Evolutionary conservation across 2,329 filamentous ascomycete genomes (phyloP).

Genomic region (Alternaria alternata): DNA sequence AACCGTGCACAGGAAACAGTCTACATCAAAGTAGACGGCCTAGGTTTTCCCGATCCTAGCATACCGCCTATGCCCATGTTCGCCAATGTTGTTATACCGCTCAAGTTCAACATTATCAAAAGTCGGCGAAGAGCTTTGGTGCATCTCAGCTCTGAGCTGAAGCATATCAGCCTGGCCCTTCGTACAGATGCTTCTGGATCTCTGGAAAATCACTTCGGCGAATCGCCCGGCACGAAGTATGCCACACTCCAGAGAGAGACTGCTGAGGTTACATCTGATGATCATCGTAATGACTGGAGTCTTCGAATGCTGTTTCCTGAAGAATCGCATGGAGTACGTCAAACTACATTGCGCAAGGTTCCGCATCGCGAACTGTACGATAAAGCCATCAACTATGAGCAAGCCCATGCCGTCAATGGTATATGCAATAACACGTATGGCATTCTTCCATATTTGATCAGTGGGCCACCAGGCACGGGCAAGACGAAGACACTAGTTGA

Average conservation of each 20-base stretch:
- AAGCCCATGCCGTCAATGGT: conserved; percentile 56
- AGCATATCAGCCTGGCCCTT: not conserved
- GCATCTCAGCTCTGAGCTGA: conserved; percentile 15
- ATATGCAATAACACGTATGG: conserved; percentile 55
- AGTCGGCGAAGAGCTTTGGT: conserved; percentile 18
- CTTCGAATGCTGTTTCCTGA: conserved; percentile 56
- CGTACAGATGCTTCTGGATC: not conserved
- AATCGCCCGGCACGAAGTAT: conserved; percentile 1
- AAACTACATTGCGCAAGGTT: conserved; percentile 50
- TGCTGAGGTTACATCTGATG: not conserved
- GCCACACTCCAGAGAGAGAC: not conserved
- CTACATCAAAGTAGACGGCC: conserved; percentile 28
- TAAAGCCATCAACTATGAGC: conserved; percentile 57
- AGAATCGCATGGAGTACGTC: conserved; percentile 47
- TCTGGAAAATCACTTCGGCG: not conserved
- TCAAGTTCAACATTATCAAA: conserved; percentile 21
- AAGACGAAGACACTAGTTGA: conserved; percentile 63
- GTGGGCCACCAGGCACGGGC: conserved; percentile 61
- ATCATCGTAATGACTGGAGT: conserved; percentile 39
- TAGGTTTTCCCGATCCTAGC: conserved; percentile 8
- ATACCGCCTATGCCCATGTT: conserved; percentile 15
- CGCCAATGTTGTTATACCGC: conserved; percentile 37
- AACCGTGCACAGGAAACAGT: conserved; percentile 35
- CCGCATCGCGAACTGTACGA: conserved; percentile 51
- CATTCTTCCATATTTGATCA: conserved; percentile 57